Evolutionary conservation across 73 alveolate genomes (phyloP).

Genomic region (Tetrahymena thermophila): DNA sequence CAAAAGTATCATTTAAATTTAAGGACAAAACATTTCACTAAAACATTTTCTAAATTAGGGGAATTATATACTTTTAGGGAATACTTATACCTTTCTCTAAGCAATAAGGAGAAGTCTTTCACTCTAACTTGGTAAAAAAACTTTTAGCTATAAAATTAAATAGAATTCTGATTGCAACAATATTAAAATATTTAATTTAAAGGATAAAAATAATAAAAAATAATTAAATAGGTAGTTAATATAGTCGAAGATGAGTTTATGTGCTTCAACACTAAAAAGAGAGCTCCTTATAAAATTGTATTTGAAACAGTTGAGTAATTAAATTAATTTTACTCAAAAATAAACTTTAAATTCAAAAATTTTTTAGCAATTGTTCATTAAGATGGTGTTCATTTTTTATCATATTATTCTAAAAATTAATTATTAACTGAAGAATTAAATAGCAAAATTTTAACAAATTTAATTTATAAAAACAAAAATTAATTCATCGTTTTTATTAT

Average conservation of each 20-base stretch:
- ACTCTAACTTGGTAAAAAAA: background rate
- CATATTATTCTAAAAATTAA: too few species aligned
- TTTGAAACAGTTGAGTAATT: constrained; percentile 24
- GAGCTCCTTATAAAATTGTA: constrained; percentile 78
- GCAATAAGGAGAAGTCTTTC: background rate
- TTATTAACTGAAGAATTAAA: too few species aligned
- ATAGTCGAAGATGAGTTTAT: constrained; percentile 57
- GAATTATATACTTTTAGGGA: background rate
- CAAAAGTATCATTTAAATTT: background rate
- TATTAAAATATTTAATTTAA: too few species aligned
- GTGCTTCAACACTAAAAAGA: constrained; percentile 79
- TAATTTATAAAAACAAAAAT: too few species aligned
- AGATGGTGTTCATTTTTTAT: too few species aligned
- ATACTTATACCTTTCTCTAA: background rate
- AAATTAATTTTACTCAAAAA: background rate
- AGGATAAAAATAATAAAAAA: background rate
- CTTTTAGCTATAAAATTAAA: too few species aligned
- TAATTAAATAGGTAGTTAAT: constrained; percentile 47
- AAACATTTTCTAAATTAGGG: background rate
- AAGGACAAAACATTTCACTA: too few species aligned
- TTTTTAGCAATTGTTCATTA: too few species aligned
- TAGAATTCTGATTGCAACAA: too few species aligned
- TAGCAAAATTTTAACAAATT: too few species aligned
- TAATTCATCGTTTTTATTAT: too few species aligned
- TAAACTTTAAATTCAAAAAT: background rate